Percentiles rank a stretch among this genome's conserved stretches.
Conservation (phyloP, 2,329 filamentous ascomycete species). For the Neonectria ditissima region DNA sequence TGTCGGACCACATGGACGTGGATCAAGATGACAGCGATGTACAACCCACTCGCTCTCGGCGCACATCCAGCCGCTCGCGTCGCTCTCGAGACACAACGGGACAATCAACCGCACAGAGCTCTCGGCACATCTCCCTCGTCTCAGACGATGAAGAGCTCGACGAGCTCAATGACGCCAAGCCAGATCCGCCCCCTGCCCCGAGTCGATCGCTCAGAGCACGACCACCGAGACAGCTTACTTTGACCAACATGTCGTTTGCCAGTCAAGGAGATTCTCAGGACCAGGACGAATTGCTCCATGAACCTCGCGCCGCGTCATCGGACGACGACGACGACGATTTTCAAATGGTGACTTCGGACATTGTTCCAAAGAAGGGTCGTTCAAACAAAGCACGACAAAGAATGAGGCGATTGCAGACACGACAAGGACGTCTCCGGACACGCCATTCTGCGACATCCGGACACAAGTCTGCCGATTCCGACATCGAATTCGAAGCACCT, state of each 20-base stretch:
- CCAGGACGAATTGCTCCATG: constrained; percentile 50
- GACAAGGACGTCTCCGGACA: constrained; percentile 25
- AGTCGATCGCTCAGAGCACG: constrained; percentile 44
- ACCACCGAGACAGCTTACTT: constrained; percentile 40
- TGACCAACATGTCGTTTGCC: constrained; percentile 43
- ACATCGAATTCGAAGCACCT: constrained; percentile 65
- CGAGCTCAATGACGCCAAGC: constrained; percentile 30
- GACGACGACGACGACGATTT: constrained; percentile 52
- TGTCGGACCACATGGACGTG: constrained; percentile 45
- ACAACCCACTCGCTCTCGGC: constrained; percentile 23
- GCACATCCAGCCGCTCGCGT: constrained; percentile 31
- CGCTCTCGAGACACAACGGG: constrained; percentile 44
- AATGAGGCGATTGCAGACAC: constrained; percentile 36
- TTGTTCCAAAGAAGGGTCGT: constrained; percentile 44
- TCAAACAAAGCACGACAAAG: constrained; percentile 35
- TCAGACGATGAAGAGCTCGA: constrained; percentile 36
- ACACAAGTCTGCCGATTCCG: constrained; percentile 51
- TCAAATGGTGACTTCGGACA: constrained; percentile 53
- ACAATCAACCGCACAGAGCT: constrained; percentile 30
- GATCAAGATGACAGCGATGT: constrained; percentile 43
- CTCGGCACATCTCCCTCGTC: constrained; percentile 23
- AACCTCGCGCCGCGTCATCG: constrained; percentile 41
- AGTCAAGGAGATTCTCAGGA: constrained; percentile 40
- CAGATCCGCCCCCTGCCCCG: constrained; percentile 15
- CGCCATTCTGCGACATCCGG: constrained; percentile 18